These are phyloP conservation scores for Grosmannia clavigera DNA, from an alignment of 2,329 filamentous ascomycete genomes.

Conservation along the genomic window DNA sequence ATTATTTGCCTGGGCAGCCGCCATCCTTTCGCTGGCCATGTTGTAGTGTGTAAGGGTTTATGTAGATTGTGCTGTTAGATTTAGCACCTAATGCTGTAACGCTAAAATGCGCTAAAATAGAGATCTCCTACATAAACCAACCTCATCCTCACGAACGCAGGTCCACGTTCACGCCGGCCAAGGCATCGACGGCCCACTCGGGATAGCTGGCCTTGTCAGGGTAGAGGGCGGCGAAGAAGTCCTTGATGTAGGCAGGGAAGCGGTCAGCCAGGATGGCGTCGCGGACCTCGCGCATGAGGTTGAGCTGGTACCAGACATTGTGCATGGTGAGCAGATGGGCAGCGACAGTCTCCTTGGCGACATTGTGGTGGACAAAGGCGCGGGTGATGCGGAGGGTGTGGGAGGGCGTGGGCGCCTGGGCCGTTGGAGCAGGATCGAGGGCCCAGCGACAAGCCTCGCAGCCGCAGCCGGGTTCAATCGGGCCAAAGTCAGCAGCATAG, in stretches of 20 bases:
- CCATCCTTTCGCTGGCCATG: conserved; percentile 4
- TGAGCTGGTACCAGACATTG: conserved; percentile 86
- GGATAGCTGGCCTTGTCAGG: conserved; percentile 56
- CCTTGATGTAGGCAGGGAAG: conserved; percentile 64
- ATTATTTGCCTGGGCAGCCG: conserved; percentile 4
- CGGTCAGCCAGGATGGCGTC: conserved; percentile 69
- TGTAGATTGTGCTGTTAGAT: background rate
- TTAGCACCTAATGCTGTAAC: too few relatives aligned
- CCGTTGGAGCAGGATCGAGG: background rate
- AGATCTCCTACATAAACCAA: background rate
- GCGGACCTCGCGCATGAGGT: conserved; percentile 65
- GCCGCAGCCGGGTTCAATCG: conserved; percentile 70
- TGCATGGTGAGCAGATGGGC: conserved; percentile 80
- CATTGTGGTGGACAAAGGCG: conserved; percentile 84
- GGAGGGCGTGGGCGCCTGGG: background rate
- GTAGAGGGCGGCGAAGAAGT: conserved; percentile 70
- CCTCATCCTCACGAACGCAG: conserved; percentile 20
- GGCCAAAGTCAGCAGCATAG: conserved; percentile 68
- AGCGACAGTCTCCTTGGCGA: conserved; percentile 87
- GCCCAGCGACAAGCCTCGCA: conserved; percentile 59
- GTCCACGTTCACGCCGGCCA: conserved; percentile 71
- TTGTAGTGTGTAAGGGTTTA: background rate
- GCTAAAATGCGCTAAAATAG: background rate
- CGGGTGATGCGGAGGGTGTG: conserved; percentile 52
- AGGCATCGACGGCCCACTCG: conserved; percentile 69